phyloP scores from a whole-genome alignment of 257 asterid genomes.

The Asclepias syriaca region DNA sequence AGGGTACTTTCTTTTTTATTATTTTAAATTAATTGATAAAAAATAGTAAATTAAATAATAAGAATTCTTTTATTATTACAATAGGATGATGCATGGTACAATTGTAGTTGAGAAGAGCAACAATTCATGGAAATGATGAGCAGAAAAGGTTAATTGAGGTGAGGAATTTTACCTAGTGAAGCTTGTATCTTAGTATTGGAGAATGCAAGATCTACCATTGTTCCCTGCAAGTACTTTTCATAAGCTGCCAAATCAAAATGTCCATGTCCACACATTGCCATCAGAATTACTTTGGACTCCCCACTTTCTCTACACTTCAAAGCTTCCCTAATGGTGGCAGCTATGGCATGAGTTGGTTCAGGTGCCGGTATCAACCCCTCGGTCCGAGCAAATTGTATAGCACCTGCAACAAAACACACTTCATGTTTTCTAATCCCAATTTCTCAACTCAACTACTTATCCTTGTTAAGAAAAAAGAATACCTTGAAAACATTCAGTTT shows the following conservation, averaged over 20 bases:
- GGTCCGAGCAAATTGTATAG: conserved; percentile 75
- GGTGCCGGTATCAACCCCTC: conserved; percentile 96
- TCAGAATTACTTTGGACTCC: conserved; percentile 78
- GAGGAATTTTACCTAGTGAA: conserved; percentile 70
- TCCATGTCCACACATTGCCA: conserved; percentile 98
- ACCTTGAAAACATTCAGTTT: conserved; percentile 90
- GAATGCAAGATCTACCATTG: conserved; percentile 62
- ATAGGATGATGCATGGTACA: too few relatives aligned
- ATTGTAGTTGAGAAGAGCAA: too few relatives aligned
- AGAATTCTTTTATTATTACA: too few relatives aligned
- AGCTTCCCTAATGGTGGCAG: conserved; percentile 89
- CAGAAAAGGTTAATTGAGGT: conserved; percentile 1
- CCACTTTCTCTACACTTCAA: conserved; percentile 75
- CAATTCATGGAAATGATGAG: background rate
- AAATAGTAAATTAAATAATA: too few relatives aligned
- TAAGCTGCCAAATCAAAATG: conserved; percentile 91
- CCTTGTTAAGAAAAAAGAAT: background rate
- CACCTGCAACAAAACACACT: conserved; percentile 37
- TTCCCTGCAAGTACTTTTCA: conserved; percentile 75
- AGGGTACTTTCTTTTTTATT: too few relatives aligned
- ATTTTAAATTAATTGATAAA: too few relatives aligned
- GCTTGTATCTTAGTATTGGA: conserved; percentile 46
- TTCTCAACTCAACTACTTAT: background rate
- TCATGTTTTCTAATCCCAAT: background rate
- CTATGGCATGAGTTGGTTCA: conserved; percentile 88